phyloP scores from a whole-genome alignment of 1,284 basidiomycete species.

The Sanghuangporus sanghuang region DNA sequence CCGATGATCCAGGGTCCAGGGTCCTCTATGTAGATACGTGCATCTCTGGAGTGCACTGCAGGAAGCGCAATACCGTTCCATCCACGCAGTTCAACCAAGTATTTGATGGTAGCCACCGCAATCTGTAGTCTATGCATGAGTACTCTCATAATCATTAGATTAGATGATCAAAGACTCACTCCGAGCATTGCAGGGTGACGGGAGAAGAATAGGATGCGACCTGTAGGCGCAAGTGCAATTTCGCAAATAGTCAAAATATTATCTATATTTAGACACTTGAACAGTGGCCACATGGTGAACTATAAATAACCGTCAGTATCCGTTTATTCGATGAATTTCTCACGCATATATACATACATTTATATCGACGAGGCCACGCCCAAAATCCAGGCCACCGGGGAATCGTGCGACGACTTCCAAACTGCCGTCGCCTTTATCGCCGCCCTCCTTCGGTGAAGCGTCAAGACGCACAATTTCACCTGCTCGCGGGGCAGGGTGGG shows the following conservation, averaged over 20 bases:
- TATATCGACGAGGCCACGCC: slow-evolving; percentile 76
- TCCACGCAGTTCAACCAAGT: slow-evolving; percentile 88
- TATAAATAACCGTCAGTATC: slow-evolving; percentile 8
- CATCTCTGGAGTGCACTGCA: slow-evolving; percentile 85
- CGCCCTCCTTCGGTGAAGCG: slow-evolving; percentile 56
- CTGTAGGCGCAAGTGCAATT: slow-evolving; percentile 92
- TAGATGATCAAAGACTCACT: too few relatives aligned
- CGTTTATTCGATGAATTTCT: not conserved
- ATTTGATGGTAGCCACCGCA: slow-evolving; percentile 85
- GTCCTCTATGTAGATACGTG: slow-evolving; percentile 85
- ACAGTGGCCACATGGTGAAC: slow-evolving; percentile 96
- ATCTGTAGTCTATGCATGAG: slow-evolving; percentile 38
- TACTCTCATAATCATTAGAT: too few relatives aligned
- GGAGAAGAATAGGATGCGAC: slow-evolving; percentile 86
- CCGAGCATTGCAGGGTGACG: slow-evolving; percentile 90
- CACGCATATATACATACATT: slow-evolving; percentile 35
- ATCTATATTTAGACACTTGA: slow-evolving; percentile 91
- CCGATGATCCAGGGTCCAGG: slow-evolving; percentile 93
- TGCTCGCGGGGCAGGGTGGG: slow-evolving; percentile 79
- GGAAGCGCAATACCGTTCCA: slow-evolving; percentile 89
- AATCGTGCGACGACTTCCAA: slow-evolving; percentile 82
- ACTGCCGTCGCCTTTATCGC: slow-evolving; percentile 47
- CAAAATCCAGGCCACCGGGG: slow-evolving; percentile 81
- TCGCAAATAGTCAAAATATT: slow-evolving; percentile 93
- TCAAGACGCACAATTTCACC: slow-evolving; percentile 82